Evolutionary conservation across 1,139 yeast genomes (phyloP).

Genomic region (Debaryomyces psychrophilus): DNA sequence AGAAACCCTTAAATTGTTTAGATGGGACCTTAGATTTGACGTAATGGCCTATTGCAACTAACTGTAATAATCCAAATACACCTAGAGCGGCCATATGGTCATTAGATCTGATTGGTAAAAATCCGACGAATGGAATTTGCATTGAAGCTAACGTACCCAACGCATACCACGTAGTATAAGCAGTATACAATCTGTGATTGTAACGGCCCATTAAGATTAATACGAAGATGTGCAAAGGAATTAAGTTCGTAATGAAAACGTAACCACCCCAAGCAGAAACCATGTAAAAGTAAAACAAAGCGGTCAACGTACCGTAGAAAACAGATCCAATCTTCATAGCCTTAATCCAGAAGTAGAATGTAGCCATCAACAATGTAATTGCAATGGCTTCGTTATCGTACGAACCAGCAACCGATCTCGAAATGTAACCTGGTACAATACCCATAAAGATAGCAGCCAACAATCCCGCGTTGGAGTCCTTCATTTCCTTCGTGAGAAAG

Average conservation of each 20-base stretch:
- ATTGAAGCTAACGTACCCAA: constrained; percentile 95
- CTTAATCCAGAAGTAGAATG: constrained; percentile 95
- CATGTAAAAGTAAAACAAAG: constrained; percentile 94
- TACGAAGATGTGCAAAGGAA: constrained; percentile 93
- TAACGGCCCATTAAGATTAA: constrained; percentile 94
- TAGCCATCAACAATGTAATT: constrained; percentile 90
- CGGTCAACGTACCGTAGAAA: constrained; percentile 80
- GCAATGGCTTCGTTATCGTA: constrained; percentile 99
- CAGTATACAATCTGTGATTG: constrained; percentile 77
- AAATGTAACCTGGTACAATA: constrained; percentile 97
- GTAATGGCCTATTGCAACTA: constrained; percentile 85
- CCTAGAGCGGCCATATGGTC: constrained; percentile 99
- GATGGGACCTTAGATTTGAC: constrained; percentile 74
- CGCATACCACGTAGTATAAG: constrained; percentile 96
- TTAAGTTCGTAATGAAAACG: constrained; percentile 95
- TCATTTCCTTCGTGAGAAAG: constrained; percentile 85
- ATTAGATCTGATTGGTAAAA: constrained; percentile 92
- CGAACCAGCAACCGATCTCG: constrained; percentile 98
- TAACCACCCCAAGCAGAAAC: constrained; percentile 99
- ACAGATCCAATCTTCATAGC: constrained; percentile 90
- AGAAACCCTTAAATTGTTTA: constrained; percentile 73
- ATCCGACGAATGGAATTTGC: constrained; percentile 99
- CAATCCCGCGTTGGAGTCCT: constrained; percentile 86
- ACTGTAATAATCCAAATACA: constrained; percentile 91
- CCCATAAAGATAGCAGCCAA: constrained; percentile 95